Evolutionary conservation across 2,329 filamentous ascomycete genomes (phyloP).

Genomic region (Trematosphaeria pertusa): DNA sequence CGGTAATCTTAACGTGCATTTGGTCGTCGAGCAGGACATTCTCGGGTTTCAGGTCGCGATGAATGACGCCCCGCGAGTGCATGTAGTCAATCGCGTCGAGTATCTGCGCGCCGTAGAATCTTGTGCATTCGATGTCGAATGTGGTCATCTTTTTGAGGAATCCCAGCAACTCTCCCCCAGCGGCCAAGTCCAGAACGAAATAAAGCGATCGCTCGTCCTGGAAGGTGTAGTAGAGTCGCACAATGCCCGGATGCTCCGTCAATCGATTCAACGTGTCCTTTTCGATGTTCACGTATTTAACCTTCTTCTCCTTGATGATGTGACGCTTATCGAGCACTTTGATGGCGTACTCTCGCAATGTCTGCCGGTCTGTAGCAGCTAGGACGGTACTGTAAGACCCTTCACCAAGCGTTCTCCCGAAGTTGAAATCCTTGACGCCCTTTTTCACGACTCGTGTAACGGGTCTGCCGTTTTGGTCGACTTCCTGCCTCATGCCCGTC

Average conservation of each 20-base stretch:
- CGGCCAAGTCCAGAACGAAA: slow-evolving; percentile 93
- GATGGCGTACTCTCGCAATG: slow-evolving; percentile 94
- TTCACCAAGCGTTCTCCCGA: slow-evolving; percentile 88
- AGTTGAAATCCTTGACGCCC: slow-evolving; percentile 94
- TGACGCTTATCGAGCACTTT: slow-evolving; percentile 98
- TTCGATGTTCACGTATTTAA: slow-evolving; percentile 99
- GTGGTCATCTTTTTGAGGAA: slow-evolving; percentile 93
- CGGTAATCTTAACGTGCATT: slow-evolving; percentile 98
- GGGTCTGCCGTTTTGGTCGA: slow-evolving; percentile 83
- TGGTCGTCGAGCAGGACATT: slow-evolving; percentile 94
- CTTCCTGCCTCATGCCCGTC: slow-evolving; percentile 78
- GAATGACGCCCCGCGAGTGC: slow-evolving; percentile 95
- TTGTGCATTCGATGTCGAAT: slow-evolving; percentile 92
- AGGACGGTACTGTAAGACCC: slow-evolving; percentile 98
- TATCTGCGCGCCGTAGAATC: slow-evolving; percentile 95
- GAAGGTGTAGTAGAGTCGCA: slow-evolving; percentile 97
- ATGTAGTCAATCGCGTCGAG: slow-evolving; percentile 97
- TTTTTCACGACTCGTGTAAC: slow-evolving; percentile 90
- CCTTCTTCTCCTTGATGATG: slow-evolving; percentile 99
- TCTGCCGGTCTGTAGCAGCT: slow-evolving; percentile 90
- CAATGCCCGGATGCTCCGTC: slow-evolving; percentile 95
- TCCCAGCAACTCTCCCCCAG: slow-evolving; percentile 87
- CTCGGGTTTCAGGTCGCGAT: slow-evolving; percentile 95
- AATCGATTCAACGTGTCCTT: slow-evolving; percentile 96
- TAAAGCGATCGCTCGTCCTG: slow-evolving; percentile 96